Evolutionary conservation across 2,329 filamentous ascomycete species (phyloP), one percentile per base, ranked within the genome.

Genomic region (Pyricularia sp.): DNA sequence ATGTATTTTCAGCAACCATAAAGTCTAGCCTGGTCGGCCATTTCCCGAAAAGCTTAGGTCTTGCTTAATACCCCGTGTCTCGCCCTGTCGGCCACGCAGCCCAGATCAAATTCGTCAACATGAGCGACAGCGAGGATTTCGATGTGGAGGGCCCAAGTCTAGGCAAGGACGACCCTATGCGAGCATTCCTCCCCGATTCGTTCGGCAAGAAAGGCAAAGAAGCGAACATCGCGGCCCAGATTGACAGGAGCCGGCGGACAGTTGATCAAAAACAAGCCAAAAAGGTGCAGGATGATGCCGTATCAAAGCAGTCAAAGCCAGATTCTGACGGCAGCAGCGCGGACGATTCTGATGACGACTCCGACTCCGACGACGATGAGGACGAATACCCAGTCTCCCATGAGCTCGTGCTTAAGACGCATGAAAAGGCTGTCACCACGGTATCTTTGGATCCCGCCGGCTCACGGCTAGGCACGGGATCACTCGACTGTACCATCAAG

Each of bases 351-450:
- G 78, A 79, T 64, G 76, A 82, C 73, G 84, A 87, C 65, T 83
- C 85, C 26, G 87, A 88, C 31, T 33, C 31, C 33, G 86, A 87
- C 66, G 84, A 93, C 26, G 92, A 94, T 33, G 92, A 92, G 65
- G 93, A 97, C 74, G 92, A 97, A 74, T 97, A 90, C 72, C 95
- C 95, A 1, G 88, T 96, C 14, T 96, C 95, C 6, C 95, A 99
- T 77, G 94, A 97, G 79, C 86, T 99, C 77, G 83, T 97, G 31
- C 84, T 98, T 76, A 97, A 96, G 80, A 97, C 94, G 17, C 95
- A 99, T 77, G 92, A 95, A 50, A 90, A 92, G 70, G 88, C 94
- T 6, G 88, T 98, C 61, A 97, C 94, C 7, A 90, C 92, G 0
- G 85, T 93, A 69, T 90, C 94, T 2, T 83, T 97, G 65, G 95